Evolutionary conservation across 805 yeast genomes (phyloP), one percentile per base, ranked within the genome.

Genomic region (Candida awuae): DNA sequence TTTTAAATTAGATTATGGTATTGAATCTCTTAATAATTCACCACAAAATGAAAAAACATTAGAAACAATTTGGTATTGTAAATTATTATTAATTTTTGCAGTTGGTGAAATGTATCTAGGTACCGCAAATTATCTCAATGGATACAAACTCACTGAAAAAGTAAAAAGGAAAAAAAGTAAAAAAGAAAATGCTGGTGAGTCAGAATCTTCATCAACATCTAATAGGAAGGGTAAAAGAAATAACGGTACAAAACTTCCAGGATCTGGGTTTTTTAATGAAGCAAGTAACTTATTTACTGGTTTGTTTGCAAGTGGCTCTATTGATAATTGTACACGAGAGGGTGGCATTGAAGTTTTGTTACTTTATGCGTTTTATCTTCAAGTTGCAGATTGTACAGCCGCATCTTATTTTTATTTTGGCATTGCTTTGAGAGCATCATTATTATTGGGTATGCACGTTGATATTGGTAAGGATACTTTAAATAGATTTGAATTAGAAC

Each of bases 41-140:
- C 56, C 59, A 5, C 71, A 54, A 17, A 47, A 47, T 22, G 77
- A 80, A 45, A 71, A 83, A 6, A 73, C 80, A 21, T 63, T 80
- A 38, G 86, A 82, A 54, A 77, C 87, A 1, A 80, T 83, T 33
- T 83, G 88, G 86, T 80, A 80, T 50, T 81, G 90, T 61, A 83
- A 83, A 55, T 71, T 81, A 6, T 54, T 83, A 17, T 58, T 83
- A 37, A 79, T 83, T 18, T 82, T 83, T 56, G 85, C 90, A 4
- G 71, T 77, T 34, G 92, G 94, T 14, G 94, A 83, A 54, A 81
- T 83, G 84, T 83, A 83, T 51, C 58, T 82, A 27, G 90, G 90
- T 1, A 80, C 86, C 1, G 80, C 82, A 10, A 79, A 82, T 37
- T 75, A 73, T 46, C 63, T 69, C 17, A 79, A 78, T 51, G 76